Conservation (phyloP, 768 basidiomycete species). For the Russula sp. region DNA sequence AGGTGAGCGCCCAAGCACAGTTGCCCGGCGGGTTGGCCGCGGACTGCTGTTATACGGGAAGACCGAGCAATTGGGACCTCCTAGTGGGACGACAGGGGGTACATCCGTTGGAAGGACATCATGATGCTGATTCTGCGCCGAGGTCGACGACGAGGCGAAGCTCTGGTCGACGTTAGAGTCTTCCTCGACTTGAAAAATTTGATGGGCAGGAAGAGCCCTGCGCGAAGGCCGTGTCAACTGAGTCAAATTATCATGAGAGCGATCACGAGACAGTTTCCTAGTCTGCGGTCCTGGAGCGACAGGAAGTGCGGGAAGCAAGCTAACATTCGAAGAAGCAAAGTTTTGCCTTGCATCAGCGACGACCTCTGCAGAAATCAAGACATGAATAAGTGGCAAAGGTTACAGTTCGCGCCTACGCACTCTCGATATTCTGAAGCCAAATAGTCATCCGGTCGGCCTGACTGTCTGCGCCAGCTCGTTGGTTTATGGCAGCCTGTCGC, state of each 20-base stretch:
- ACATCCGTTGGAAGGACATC: constrained; percentile 14
- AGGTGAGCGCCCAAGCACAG: constrained; percentile 60
- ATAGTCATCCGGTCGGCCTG: constrained; percentile 62
- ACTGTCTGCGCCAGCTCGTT: constrained; percentile 47
- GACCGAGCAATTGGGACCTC: constrained; percentile 19
- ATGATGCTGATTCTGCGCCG: not conserved
- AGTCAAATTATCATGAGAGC: constrained; percentile 33
- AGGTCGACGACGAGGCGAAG: constrained; percentile 22
- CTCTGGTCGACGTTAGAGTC: constrained; percentile 27
- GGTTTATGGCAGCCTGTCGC: constrained; percentile 45
- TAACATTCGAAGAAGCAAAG: constrained; percentile 48
- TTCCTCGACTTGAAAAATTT: constrained; percentile 56
- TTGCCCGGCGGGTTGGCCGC: constrained; percentile 43
- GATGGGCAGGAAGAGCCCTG: constrained; percentile 54
- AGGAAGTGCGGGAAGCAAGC: constrained; percentile 54
- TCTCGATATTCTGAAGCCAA: constrained; percentile 81
- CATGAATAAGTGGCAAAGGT: not conserved
- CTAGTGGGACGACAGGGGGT: constrained; percentile 25
- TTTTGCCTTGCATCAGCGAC: constrained; percentile 74
- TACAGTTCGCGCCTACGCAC: constrained; percentile 37
- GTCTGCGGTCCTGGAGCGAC: constrained; percentile 33
- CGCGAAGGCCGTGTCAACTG: constrained; percentile 53
- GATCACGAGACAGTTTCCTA: constrained; percentile 39
- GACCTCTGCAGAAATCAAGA: constrained; percentile 43
- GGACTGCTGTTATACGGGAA: constrained; percentile 31